These are phyloP conservation scores for Cryomyces minteri DNA, from an alignment of 495 filamentous ascomycete species.

Conservation along the genomic window DNA sequence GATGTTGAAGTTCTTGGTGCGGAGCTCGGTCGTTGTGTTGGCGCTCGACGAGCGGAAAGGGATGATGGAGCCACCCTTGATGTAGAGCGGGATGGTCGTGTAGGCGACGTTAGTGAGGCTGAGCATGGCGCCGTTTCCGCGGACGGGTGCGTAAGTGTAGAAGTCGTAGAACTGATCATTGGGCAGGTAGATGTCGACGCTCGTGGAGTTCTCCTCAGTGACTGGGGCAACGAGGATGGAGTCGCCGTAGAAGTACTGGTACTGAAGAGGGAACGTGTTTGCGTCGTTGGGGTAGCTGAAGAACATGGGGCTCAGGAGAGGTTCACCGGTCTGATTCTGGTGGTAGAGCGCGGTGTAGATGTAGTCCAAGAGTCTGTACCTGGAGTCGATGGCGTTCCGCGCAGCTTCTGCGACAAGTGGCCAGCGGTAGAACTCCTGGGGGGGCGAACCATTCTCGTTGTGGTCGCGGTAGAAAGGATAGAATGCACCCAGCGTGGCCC, in stretches of 20 bases:
- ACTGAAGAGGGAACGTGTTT: conserved; percentile 37
- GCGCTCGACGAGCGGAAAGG: conserved; percentile 41
- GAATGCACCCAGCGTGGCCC: conserved; percentile 70
- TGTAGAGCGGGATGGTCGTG: conserved; percentile 54
- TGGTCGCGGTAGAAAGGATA: conserved; percentile 75
- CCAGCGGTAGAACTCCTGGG: conserved; percentile 73
- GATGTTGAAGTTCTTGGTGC: conserved; percentile 49
- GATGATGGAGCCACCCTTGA: conserved; percentile 53
- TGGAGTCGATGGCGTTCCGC: conserved; percentile 50
- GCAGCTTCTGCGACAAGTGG: conserved; percentile 43
- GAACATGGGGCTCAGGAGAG: conserved; percentile 49
- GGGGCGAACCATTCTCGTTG: conserved; percentile 26
- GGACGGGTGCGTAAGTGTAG: conserved; percentile 39
- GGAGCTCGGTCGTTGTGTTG: conserved; percentile 52
- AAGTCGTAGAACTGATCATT: conserved; percentile 62
- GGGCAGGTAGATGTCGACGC: conserved; percentile 55
- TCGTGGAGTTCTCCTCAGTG: conserved; percentile 39
- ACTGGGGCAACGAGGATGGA: conserved; percentile 59
- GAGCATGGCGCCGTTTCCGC: conserved; percentile 33
- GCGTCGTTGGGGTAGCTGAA: conserved; percentile 52
- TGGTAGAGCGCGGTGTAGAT: conserved; percentile 57
- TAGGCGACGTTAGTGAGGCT: conserved; percentile 34
- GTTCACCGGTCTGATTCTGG: conserved; percentile 50
- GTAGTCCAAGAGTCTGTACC: conserved; percentile 65
- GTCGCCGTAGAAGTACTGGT: conserved; percentile 60